phyloP scores from a whole-genome alignment of 257 asterid species.

The Nyctanthes arbortristis region DNA sequence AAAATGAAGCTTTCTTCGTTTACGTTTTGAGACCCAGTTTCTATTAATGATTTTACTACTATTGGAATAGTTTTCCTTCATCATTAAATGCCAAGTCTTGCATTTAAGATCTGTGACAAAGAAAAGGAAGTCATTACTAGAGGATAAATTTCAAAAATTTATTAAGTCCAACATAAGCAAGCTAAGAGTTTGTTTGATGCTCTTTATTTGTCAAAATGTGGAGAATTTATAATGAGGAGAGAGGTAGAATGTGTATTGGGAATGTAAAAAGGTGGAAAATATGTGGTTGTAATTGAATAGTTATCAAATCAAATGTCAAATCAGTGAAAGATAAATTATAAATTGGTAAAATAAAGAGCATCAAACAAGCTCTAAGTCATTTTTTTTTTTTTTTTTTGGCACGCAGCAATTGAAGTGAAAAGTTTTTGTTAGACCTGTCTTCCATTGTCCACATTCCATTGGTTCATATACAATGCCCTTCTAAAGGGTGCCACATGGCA shows the following conservation, averaged over 20 bases:
- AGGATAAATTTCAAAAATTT: not conserved
- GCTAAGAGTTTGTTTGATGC: too few species aligned
- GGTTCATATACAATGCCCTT: not conserved
- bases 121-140: not conserved
- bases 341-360: too few species aligned
- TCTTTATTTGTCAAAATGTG: too few species aligned
- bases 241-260: too few species aligned
- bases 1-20: conserved; percentile 53
- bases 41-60: conserved; percentile 43
- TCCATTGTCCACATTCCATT: not conserved
- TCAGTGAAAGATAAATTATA: too few species aligned
- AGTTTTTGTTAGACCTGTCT: not conserved
- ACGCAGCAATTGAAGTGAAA: not conserved
- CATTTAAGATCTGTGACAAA: conserved; percentile 26
- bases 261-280: too few species aligned
- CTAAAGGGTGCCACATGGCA: not conserved
- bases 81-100: conserved; percentile 20
- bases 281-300: too few species aligned
- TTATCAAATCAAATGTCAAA: too few species aligned
- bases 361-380: too few species aligned
- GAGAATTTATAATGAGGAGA: too few species aligned
- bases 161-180: conserved; percentile 2
- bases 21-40: conserved; percentile 63
- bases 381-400: too few species aligned
- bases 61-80: conserved; percentile 48